A percentile compares a stretch with the other conserved stretches of the same genome.
Evolutionary conservation across 148 eudicot genomes (phyloP).

Genomic region (Camellia lanceoleosa): DNA sequence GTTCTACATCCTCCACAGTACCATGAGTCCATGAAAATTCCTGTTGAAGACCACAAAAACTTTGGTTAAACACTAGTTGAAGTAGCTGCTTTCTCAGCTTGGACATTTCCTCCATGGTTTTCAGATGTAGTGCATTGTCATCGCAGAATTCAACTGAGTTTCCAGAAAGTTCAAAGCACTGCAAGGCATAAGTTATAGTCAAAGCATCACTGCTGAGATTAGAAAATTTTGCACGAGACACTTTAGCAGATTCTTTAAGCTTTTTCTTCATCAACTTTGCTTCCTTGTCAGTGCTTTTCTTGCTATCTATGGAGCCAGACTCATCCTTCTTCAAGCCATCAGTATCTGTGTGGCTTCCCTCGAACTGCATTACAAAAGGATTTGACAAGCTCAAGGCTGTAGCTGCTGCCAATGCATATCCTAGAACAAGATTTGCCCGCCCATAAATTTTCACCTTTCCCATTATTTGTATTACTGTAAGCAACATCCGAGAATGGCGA

Average conservation of each 20-base stretch:
- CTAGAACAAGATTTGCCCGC: conserved; percentile 58
- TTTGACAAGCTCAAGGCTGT: conserved; percentile 76
- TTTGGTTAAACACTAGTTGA: conserved; percentile 54
- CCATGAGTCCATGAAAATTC: conserved; percentile 66
- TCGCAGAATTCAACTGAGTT: conserved; percentile 49
- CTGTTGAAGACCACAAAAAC: conserved; percentile 27
- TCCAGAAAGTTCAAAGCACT: conserved; percentile 66
- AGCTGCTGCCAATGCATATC: conserved; percentile 76
- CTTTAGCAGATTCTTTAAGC: conserved; percentile 54
- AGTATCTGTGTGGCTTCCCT: conserved; percentile 30
- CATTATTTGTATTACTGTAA: conserved; percentile 66
- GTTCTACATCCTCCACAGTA: conserved; percentile 56
- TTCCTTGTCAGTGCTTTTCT: conserved; percentile 23
- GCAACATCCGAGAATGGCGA: conserved; percentile 91
- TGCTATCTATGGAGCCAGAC: conserved; percentile 11
- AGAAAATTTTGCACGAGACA: conserved; percentile 55
- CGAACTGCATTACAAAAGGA: conserved; percentile 67
- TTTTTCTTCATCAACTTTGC: conserved; percentile 44
- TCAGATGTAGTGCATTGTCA: conserved; percentile 46
- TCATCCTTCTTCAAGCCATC: conserved; percentile 29
- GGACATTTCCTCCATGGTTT: conserved; percentile 90
- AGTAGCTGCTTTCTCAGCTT: conserved; percentile 79
- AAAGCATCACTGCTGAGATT: conserved; percentile 85
- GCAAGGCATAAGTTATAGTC: conserved; percentile 71
- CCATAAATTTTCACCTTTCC: conserved; percentile 33